Evolutionary conservation across 768 basidiomycete species (phyloP), one percentile per base, ranked within the genome.

Genomic region (Amanita phalloides): DNA sequence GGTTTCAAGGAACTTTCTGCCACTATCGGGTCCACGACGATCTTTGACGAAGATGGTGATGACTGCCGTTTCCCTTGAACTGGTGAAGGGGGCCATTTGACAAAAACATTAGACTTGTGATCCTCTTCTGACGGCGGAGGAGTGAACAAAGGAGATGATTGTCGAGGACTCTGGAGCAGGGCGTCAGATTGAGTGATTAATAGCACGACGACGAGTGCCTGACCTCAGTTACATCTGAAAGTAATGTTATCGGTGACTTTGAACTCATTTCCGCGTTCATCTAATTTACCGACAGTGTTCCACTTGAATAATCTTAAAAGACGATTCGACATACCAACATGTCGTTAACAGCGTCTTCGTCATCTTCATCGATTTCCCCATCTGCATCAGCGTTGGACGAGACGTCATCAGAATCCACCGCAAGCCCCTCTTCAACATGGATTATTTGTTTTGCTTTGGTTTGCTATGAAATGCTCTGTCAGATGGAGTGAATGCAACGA

Each of bases 331-430:
- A 21, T 53, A 61, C 62, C 8, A 56, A 42, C 25, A 60, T 44
- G 10, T 56, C 49, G n/a, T 61, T 48, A 8, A 62, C 57, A 1
- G 49, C 54, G 1, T 56, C 60, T 1, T 57, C 59, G 32, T 59
- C 60, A 11, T 62, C 61, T 11, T 57, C 53, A 25, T 11, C 32
- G 9, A 7, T n/a, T 14, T 36, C 35, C 20, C 58, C 59, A 14
- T 58, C 54, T 2, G 58, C 60, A 49, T 62, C 60, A 14, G 51
- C 54, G 8, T 53, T 54, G 21, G 56, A 52, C 13, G 49, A 11
- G 0, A 53, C 55, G 25, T 28, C 42, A n/a, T 61, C 57, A 4
- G 32, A 10, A 4, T 48, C 39, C 23, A 50, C 38, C 9, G 26
- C 23, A 36, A 44, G 43, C 3, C 35, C 30, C 23, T 23, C 21